Evolutionary conservation across 2,329 filamentous ascomycete species (phyloP), one percentile per base, ranked within the genome.

Genomic region (Alternaria rosae): DNA sequence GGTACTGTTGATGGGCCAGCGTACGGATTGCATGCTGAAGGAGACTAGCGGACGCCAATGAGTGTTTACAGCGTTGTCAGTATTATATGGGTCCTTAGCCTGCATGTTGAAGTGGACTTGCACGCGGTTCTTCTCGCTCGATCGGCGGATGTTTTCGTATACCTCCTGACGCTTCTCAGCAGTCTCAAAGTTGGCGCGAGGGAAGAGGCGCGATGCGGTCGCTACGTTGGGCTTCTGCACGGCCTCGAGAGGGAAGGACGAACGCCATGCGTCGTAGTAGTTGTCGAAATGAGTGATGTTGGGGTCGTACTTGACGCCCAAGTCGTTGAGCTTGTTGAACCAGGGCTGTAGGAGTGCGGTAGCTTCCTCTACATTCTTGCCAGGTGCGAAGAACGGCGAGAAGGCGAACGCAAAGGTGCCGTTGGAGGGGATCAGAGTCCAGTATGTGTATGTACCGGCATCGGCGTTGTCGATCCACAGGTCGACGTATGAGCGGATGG

Each of bases 71-170:
- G 75, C 73, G 42, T 76, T 77, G 56, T 76, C 73, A 3, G 67
- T 69, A 20, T 75, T 71, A 20, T 60, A 64, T 6, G 70, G 71
- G 51, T 77, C 72, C 13, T 71, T 70, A 17, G 70, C 70, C 45
- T 76, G 74, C 61, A 77, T 76, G 70, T 78, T 77, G 70, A 77
- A 78, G 59, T 77, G 75, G 0, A 77, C 75, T 44, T 78, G 75
- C 0, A 77, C 74, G 20, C 72, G 66, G 44, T 73, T 73, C 58
- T 76, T 77, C 45, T 77, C 72, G 78, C 74, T 68, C 52, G 78
- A 70, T 21, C 68, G 28, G n/a, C 73, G 70, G 8, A 78, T 63
- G 42, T 72, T 64, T 2, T 68, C 57, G 64, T 64, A 74, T 3
- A 76, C 62, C 47, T 76, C 71, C 13, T 77, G 73, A n/a, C 74